These are phyloP conservation scores for Cytospora paraplurivora DNA, from an alignment of 2,329 filamentous ascomycete species.

Conservation along the genomic window DNA sequence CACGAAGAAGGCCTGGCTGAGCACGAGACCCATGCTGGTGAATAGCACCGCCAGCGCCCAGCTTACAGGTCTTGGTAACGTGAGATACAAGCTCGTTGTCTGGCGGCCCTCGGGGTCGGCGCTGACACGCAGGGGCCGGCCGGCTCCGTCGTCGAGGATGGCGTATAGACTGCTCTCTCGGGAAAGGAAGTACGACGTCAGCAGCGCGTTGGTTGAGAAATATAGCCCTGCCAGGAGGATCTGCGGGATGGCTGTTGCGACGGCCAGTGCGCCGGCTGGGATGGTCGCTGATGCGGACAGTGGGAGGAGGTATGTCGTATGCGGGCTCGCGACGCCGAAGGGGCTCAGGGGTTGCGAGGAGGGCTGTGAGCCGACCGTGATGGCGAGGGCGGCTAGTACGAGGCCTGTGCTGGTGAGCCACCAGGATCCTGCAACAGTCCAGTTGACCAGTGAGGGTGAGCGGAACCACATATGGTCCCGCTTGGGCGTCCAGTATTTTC, in stretches of 20 bases:
- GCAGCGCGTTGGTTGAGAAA: conserved; percentile 48
- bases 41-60: conserved; percentile 49
- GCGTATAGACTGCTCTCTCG: conserved; percentile 53
- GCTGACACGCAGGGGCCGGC: conserved; percentile 47
- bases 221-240: conserved; percentile 52
- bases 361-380: conserved; percentile 33
- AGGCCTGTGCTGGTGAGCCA: conserved; percentile 45
- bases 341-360: conserved; percentile 35
- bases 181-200: conserved; percentile 52
- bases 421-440: conserved; percentile 43
- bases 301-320: conserved; percentile 39
- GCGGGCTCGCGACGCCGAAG: conserved; percentile 43
- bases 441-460: conserved; percentile 46
- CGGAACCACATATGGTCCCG: conserved; percentile 48
- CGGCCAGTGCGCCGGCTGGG: conserved; percentile 33
- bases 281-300: conserved; percentile 33
- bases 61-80: conserved; percentile 50
- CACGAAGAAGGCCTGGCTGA: conserved; percentile 49
- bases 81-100: conserved; percentile 51
- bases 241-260: conserved; percentile 52
- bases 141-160: background rate
- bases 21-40: conserved; percentile 46
- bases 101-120: conserved; percentile 47
- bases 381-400: conserved; percentile 43
- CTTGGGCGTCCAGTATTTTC: conserved; percentile 45